These are phyloP conservation scores for Aspergillus tanneri DNA, from an alignment of 2,329 filamentous ascomycete genomes.

Conservation along the genomic window DNA sequence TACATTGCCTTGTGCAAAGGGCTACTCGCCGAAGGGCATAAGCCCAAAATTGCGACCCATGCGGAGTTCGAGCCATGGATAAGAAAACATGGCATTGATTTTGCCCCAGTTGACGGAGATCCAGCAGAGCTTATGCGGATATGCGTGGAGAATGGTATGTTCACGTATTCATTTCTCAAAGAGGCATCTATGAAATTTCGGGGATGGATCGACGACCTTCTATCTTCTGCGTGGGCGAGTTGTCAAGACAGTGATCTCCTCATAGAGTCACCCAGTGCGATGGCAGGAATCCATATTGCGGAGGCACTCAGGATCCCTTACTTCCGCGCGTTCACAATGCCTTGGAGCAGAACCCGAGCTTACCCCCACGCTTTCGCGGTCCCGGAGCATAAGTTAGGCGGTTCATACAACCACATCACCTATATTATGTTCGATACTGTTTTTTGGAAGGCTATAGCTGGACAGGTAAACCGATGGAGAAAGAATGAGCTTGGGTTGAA, in stretches of 20 bases:
- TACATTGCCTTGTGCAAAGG: conserved; percentile 96
- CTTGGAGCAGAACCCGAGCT: conserved; percentile 91
- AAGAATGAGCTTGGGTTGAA: conserved; percentile 75
- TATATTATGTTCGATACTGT: conserved; percentile 96
- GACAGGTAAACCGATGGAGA: conserved; percentile 91
- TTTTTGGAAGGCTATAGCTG: conserved; percentile 91
- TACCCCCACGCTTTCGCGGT: conserved; percentile 97
- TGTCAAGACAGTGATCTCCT: conserved; percentile 86
- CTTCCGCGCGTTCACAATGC: conserved; percentile 97
- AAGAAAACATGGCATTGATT: conserved; percentile 89
- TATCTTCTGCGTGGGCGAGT: conserved; percentile 75
- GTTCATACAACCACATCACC: conserved; percentile 89
- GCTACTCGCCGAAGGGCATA: conserved; percentile 82
- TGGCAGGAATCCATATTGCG: conserved; percentile 97
- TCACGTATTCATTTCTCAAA: conserved; percentile 84
- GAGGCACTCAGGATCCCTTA: conserved; percentile 92
- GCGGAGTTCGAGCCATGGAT: conserved; percentile 87
- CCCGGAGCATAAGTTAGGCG: conserved; percentile 89
- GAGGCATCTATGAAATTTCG: conserved; percentile 87
- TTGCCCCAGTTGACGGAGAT: conserved; percentile 82
- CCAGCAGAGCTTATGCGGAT: conserved; percentile 92
- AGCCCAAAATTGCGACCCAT: conserved; percentile 84
- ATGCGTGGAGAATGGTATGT: conserved; percentile 96
- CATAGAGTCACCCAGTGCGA: conserved; percentile 93
- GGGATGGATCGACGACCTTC: conserved; percentile 88